Evolutionary conservation across 73 alveolate species (phyloP), one percentile per base, ranked within the genome.

Genomic region (Durusdinium trenchii): DNA sequence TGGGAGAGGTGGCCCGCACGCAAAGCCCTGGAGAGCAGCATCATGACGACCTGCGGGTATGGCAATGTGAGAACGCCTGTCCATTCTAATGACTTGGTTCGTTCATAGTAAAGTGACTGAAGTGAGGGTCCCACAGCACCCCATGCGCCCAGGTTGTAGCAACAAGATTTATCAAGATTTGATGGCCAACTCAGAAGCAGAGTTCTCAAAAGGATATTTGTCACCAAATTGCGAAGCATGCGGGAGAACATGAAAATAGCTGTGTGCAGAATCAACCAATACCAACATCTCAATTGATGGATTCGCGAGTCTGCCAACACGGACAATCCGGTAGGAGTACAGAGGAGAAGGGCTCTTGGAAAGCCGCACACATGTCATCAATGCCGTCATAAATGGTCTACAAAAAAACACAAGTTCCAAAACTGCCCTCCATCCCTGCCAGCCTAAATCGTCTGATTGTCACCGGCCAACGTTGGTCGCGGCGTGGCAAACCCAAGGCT

Each of bases 1-100:
- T 87, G 67, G 87, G 78, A 62, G 61, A 91, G 46, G 69, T 91
- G 98, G 76, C 57, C 60, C 42, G 98, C 84, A 54, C 98, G 98
- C 51, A 69, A 32, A 45, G 60, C 60, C 16, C 98, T 62, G 43
- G 98, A 91, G 75, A 91, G 76, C 60, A 91, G 98, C 98, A 91
- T 91, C 42, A 89, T 51, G 71, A 47, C 71, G 61, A 45, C 89
- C 85, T 75, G 85, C 69, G 32, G 69, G 12, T 23, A 57, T n/a
- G n/a, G n/a, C n/a, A 23, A 57, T 57, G 69, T 23, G 69, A 12
- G 23, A 57, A 57, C 69, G 69, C 69, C 69, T 12, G 69, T 12
- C 23, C 32, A 57, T 32, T 71, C 26, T n/a, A 14, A 71, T 6
- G 6, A 10, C 10, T 57, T 57, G 69, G 69, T 57, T 57, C 69